Evolutionary conservation across 345 rosid genomes (phyloP), one percentile per base, ranked within the genome.

Genomic region (Ceriops tagal): DNA sequence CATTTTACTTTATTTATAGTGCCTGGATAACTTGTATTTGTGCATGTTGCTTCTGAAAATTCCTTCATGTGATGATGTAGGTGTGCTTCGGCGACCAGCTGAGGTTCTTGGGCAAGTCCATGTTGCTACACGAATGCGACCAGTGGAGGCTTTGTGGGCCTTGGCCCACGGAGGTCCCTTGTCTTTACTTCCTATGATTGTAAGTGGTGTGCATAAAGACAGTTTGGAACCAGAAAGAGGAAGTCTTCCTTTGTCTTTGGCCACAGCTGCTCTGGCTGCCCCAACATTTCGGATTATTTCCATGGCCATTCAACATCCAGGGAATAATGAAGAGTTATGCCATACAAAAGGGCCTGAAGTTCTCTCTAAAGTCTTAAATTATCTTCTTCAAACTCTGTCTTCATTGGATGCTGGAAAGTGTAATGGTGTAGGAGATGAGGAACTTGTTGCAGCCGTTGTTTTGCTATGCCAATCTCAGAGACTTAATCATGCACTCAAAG

Each of bases 61-160:
- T 59, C 64, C 58, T 58, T 30, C 73, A 34, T 60, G 58, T 68
- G 71, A 64, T 73, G 67, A 74, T 77, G 71, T 79, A 90, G 99
- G 99, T 69, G 75, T 79, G 67, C 77, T 84, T 59, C 85, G 98
- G 62, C 83, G 99, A 67, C 99, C 98, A 32, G 99, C 92, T 60
- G 99, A 96, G 83, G 93, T 96, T 77, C 98, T 96, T 70, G 99
- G 99, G 81, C 99, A 96, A 84, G 97, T 92, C 51, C 93, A 90
- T 85, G 89, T 96, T 72, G 98, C 97, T 53, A 80, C 83, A 39
- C 86, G 98, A 84, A 86, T 84, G 85, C 85, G 89, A 73, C 87
- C 99, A 16, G 88, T 79, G 73, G 96, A 96, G 78, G 92, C 98
- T 68, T 75, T 96, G 67, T 92, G 99, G 99, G 99, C 99, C 53